These are phyloP conservation scores for Porcisia deanei DNA, from an alignment of 208 protist genomes.

Conservation along the genomic window DNA sequence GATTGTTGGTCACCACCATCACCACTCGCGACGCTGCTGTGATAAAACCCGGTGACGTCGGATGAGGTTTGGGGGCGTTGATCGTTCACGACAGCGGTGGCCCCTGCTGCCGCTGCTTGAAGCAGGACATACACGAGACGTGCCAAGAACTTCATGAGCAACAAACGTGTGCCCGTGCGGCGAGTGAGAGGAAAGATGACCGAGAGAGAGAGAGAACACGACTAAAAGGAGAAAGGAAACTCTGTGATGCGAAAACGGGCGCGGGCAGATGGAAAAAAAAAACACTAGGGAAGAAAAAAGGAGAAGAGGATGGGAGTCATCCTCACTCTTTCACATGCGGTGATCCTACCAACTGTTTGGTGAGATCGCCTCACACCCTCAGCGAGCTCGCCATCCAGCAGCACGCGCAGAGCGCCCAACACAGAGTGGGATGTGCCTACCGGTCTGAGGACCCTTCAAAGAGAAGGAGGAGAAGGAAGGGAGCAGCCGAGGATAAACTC, in stretches of 20 bases:
- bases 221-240: not conserved
- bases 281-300: not conserved
- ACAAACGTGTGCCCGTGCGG: not conserved
- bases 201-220: not conserved
- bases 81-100: not conserved
- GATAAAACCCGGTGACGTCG: not conserved
- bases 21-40: not conserved
- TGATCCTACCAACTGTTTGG: not conserved
- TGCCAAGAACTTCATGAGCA: not conserved
- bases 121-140: not conserved
- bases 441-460: not conserved
- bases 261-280: not conserved
- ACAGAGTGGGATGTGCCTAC: not conserved
- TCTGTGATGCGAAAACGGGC: not conserved
- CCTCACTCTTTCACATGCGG: not conserved
- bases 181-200: not conserved
- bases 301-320: not conserved
- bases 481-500: not conserved
- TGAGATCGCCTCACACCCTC: not conserved
- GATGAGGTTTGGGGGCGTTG: not conserved
- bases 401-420: not conserved
- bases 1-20: not conserved
- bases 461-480: not conserved
- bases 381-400: not conserved
- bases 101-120: not conserved